Conservation (phyloP, 1,284 basidiomycete species). For the Hemileccinum hortonii region DNA sequence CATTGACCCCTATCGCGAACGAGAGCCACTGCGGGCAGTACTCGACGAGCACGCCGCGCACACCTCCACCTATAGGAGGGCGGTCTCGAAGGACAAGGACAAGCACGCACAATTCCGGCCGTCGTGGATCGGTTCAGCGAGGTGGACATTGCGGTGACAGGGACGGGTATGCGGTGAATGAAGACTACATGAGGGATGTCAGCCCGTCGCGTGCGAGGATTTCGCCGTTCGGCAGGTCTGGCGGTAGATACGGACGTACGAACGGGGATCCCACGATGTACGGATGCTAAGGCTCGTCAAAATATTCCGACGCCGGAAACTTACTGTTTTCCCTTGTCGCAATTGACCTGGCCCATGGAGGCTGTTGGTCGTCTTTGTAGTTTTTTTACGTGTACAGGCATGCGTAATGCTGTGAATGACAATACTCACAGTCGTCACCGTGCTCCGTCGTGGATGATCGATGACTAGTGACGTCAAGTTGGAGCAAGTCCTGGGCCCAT, state of each 20-base stretch:
- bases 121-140: neutral
- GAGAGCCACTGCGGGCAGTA: neutral
- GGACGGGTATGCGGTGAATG: neutral
- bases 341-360: too few relatives aligned
- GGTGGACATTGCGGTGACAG: neutral
- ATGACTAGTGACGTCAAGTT: too few relatives aligned
- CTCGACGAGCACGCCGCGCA: neutral
- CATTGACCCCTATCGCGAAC: neutral
- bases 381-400: too few relatives aligned
- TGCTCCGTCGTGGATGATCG: too few relatives aligned
- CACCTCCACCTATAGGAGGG: conserved; percentile 1
- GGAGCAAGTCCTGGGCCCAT: too few relatives aligned
- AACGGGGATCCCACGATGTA: neutral
- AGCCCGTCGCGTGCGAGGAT: conserved; percentile 1
- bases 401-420: too few relatives aligned
- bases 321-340: too few relatives aligned
- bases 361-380: too few relatives aligned
- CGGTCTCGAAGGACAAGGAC: neutral
- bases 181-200: neutral
- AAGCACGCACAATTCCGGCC: neutral
- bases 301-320: too few relatives aligned
- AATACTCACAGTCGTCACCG: too few relatives aligned
- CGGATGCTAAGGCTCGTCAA: neutral
- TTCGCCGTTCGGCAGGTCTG: neutral
- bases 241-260: neutral